Evolutionary conservation across 345 rosid genomes (phyloP), one percentile per base, ranked within the genome.

Genomic region (Murraya paniculata): DNA sequence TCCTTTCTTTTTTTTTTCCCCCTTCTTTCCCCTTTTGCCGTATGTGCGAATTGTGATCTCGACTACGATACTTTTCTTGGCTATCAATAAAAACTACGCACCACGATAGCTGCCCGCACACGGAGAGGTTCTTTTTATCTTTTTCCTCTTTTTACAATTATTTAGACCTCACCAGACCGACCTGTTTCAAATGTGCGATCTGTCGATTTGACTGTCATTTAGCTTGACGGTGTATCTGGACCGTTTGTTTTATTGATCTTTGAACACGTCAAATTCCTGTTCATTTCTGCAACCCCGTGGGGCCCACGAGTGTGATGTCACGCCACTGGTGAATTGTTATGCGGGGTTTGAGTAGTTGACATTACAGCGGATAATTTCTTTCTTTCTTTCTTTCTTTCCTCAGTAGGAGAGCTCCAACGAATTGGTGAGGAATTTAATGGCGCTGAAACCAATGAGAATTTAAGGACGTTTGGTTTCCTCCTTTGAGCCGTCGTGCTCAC

Each of bases 21-120:
- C 1, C 3, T 3, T 45, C 13, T 45, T 45, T 45, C 0, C 50
- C 50, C 50, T 2, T 39, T 39, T 39, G 45, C 18, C 13, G 50
- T 45, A 11, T 45, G 5, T 13, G 50, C 13, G 50, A 45, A 45
- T 45, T 13, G 50, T 25, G 21, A 25, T 50, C 60, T 31, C 57
- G 7, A 25, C 2, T 28, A 6, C 78, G 78, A 75, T 75, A 48
- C 78, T 64, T 75, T 75, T 48, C 78, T 75, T 75, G 31, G 30
- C 69, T 22, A 62, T 62, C 77, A 74, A 74, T 59, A 1, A 11
- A 35, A 58, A 58, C 66, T 14, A 24, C n/a, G 9, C 67, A 5
- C 56, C 16, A 6, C 33, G 2, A 41, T 3, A 41, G 50, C 50
- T 41, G 50, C 16, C 50, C 9, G 2, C 5, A 4, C 55, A 22